phyloP scores from a whole-genome alignment of 2,329 filamentous ascomycete genomes.

The Colletotrichum lindemuthianum region DNA sequence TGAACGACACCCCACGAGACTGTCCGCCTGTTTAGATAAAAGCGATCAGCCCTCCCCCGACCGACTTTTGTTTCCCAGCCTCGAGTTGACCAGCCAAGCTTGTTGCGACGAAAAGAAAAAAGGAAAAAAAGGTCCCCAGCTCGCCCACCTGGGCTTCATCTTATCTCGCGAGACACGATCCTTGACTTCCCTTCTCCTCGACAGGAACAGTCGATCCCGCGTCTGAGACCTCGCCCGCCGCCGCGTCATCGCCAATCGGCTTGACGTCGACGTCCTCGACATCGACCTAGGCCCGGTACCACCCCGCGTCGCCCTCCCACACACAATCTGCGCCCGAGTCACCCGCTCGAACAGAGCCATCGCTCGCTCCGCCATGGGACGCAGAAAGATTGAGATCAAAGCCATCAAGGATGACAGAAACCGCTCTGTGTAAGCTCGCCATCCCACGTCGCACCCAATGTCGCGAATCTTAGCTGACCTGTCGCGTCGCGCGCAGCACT shows the following conservation, averaged over 20 bases:
- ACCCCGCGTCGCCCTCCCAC: constrained; percentile 3
- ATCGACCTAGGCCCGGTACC: constrained; percentile 8
- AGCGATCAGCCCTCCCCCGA: constrained; percentile 28
- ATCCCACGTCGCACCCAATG: background rate
- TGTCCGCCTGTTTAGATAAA: constrained; percentile 33
- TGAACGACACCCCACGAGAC: constrained; percentile 22
- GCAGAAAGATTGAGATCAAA: constrained; percentile 99
- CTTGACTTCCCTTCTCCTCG: background rate
- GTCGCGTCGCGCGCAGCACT: constrained; percentile 68
- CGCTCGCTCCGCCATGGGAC: constrained; percentile 74
- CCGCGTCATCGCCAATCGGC: constrained; percentile 26
- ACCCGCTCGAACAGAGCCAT: constrained; percentile 8
- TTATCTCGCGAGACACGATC: constrained; percentile 17
- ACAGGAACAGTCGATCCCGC: constrained; percentile 23
- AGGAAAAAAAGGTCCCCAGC: background rate
- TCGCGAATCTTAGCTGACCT: constrained; percentile 14
- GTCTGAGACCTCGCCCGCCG: constrained; percentile 27
- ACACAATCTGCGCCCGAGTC: background rate
- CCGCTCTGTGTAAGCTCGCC: constrained; percentile 86
- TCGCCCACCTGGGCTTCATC: constrained; percentile 24
- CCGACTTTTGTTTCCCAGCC: constrained; percentile 27
- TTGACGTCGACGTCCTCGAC: constrained; percentile 16
- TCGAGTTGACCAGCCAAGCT: constrained; percentile 28
- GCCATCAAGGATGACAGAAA: constrained; percentile 99
- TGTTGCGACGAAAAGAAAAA: constrained; percentile 16